Evolutionary conservation across 371 early-diverging fungal species (phyloP), one percentile per base, ranked within the genome.

Genomic region (Hamiltosporidium tvaerminnensis): DNA sequence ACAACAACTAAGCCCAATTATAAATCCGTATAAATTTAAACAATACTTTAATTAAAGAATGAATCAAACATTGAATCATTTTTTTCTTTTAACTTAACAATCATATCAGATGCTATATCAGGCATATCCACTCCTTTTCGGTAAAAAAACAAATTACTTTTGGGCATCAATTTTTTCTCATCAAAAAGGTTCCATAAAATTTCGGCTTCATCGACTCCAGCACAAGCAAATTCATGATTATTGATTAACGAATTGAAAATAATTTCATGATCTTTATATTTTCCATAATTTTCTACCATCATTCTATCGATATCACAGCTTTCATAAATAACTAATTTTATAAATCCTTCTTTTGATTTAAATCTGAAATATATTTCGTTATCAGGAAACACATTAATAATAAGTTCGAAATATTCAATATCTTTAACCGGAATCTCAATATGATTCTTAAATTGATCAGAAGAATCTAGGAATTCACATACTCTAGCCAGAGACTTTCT

Each of bases 151-250:
- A 50, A 23, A 9, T 50, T 50, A 34, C 9, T 34, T 31, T 14
- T 35, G 5, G 2, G n/a, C 4, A 34, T 4, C 3, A 12, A n/a
- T 4, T 9, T 7, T 5, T 34, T 34, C 9, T 32, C 0, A 52
- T 64, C 49, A 66, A 67, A 74, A 7, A 68, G 47, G 10, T 61
- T 66, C 74, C 70, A 74, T n/a, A 65, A 4, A 33, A 50, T 30
- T 36, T 66, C 64, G n/a, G 55, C 71, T 49, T 74, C 74, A 23
- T 54, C 4, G 0, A 47, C 35, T 1, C 30, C 38, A 5, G 59
- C 67, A 49, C n/a, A 9, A 37, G 53, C 39, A 55, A 70, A 57
- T 2, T 49, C 32, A 10, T 59, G 54, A 35, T 47, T 34, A 32
- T 65, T 54, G 14, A 68, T 33, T 1, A 74, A 47, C 30, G 47